Percentiles rank a stretch among this genome's conserved stretches.
phyloP scores from a whole-genome alignment of 2,329 filamentous ascomycete genomes.

The Fusarium ambrosium region DNA sequence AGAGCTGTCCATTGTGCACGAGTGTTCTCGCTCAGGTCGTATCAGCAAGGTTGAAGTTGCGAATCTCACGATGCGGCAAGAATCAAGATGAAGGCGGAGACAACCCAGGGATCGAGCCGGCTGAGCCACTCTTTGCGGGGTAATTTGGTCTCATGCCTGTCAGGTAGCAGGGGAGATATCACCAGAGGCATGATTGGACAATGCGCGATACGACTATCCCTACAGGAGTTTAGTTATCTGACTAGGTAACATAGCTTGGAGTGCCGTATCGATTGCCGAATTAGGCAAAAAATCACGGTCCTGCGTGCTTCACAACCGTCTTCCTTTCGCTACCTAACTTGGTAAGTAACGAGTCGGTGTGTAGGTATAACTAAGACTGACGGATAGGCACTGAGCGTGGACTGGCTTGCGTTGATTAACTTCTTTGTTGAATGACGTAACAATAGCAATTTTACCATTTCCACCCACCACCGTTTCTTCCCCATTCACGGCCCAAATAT shows the following conservation, averaged over 20 bases:
- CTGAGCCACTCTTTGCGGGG: background rate
- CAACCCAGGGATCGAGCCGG: background rate
- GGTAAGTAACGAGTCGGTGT: background rate
- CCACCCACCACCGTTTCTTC: background rate
- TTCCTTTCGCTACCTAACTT: background rate
- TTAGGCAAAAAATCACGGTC: background rate
- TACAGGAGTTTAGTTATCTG: background rate
- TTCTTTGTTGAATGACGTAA: background rate
- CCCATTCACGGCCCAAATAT: background rate
- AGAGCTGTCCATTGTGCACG: background rate
- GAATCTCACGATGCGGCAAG: background rate
- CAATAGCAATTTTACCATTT: background rate
- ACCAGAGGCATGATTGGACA: background rate
- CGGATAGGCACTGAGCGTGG: background rate
- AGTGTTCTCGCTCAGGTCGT: background rate
- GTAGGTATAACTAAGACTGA: background rate
- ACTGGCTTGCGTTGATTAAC: background rate
- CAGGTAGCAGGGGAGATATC: background rate
- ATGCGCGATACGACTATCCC: background rate
- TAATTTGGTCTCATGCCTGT: background rate
- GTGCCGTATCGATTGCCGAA: background rate
- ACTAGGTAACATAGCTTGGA: background rate
- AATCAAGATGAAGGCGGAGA: background rate
- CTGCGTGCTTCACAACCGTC: background rate
- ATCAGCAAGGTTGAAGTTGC: background rate